Evolutionary conservation across 2,329 filamentous ascomycete species (phyloP).

Genomic region (Microsporum audouinii): DNA sequence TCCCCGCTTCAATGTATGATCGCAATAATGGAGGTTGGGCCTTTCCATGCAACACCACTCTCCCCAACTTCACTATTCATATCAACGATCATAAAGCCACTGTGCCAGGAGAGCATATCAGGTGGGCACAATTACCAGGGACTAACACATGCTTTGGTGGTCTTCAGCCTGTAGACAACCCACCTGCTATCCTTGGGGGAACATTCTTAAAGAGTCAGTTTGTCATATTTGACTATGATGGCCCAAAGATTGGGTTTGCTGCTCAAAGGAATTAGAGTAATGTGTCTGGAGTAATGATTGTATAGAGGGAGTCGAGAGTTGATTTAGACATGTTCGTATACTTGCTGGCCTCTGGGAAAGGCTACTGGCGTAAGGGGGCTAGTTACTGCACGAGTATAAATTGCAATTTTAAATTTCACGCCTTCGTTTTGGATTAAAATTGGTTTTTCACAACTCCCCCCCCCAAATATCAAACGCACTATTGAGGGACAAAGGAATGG

Average conservation of each 20-base stretch:
- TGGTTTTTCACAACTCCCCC: no score
- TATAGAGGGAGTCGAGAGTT: no score
- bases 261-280: slow-evolving; percentile 1
- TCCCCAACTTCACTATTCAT: slow-evolving; percentile 46
- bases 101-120: slow-evolving; percentile 45
- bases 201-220: slow-evolving; percentile 49
- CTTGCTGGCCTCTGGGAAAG: no score
- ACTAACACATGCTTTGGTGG: slow-evolving; percentile 47
- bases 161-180: slow-evolving; percentile 46
- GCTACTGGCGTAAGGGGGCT: no score
- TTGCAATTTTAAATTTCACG: neutral
- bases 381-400: neutral
- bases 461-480: no score
- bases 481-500: no score
- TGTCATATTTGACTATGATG: slow-evolving; percentile 43
- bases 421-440: no score
- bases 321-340: no score
- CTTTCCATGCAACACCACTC: slow-evolving; percentile 44
- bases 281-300: neutral
- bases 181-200: slow-evolving; percentile 46
- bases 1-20: slow-evolving; percentile 41
- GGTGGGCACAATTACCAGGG: slow-evolving; percentile 37
- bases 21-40: slow-evolving; percentile 39
- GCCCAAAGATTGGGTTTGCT: slow-evolving; percentile 10
- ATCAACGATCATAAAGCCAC: slow-evolving; percentile 40